Conservation (phyloP, 495 filamentous ascomycete species). For the Astrothelium macrocarpum region DNA sequence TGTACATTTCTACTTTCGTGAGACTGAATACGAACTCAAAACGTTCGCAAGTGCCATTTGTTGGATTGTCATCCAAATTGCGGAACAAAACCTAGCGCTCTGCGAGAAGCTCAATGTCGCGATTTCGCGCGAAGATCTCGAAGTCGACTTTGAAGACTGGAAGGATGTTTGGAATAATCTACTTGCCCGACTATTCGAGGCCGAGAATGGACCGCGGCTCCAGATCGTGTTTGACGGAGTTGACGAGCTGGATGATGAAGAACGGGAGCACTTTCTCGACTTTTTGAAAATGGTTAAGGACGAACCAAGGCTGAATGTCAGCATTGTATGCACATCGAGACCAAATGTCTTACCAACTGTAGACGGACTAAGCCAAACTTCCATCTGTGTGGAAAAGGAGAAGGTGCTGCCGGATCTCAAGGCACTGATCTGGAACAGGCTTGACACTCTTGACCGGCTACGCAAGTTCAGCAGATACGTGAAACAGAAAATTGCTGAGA, state of each 20-base stretch:
- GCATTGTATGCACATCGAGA: constrained; percentile 10
- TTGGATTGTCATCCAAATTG: constrained; percentile 15
- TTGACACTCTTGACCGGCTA: constrained; percentile 13
- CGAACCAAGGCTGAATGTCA: constrained; percentile 9
- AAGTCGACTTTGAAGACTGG: constrained; percentile 6
- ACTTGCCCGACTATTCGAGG: constrained; percentile 6
- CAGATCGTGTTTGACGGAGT: constrained; percentile 18
- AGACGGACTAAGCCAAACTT: background rate
- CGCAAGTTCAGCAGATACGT: constrained; percentile 14
- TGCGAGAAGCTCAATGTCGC: constrained; percentile 19
- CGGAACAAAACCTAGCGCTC: constrained; percentile 13
- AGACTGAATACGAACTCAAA: constrained; percentile 9
- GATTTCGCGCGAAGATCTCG: constrained; percentile 10
- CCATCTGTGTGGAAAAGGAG: constrained; percentile 13
- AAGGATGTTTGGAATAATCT: constrained; percentile 12
- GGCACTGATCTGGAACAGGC: constrained; percentile 13
- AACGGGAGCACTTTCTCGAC: constrained; percentile 7
- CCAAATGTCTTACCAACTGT: background rate
- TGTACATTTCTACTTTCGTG: constrained; percentile 16
- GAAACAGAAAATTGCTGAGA: background rate
- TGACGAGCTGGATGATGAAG: constrained; percentile 9
- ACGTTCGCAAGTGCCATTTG: constrained; percentile 6
- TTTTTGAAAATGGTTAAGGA: constrained; percentile 12
- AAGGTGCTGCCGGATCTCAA: constrained; percentile 18
- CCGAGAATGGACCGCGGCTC: constrained; percentile 3